Conservation (phyloP, 257 asterid species). For the Paulownia fortunei region DNA sequence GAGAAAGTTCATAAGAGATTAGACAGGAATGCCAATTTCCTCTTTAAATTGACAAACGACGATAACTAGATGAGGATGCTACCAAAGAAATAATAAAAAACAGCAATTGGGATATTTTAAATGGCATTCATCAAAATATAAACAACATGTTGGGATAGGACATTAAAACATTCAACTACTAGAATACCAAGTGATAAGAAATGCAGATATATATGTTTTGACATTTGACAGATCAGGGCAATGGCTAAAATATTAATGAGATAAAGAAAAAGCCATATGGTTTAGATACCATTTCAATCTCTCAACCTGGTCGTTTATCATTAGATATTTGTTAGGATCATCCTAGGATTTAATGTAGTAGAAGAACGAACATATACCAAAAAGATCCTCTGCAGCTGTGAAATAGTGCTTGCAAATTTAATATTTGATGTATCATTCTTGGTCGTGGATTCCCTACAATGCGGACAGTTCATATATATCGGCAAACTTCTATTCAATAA, state of each 20-base stretch:
- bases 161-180: slow-evolving; percentile 1
- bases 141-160: neutral
- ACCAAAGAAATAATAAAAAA: neutral
- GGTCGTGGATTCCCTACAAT: slow-evolving; percentile 58
- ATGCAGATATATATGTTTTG: slow-evolving; percentile 10
- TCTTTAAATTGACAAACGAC: neutral
- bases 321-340: neutral
- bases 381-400: slow-evolving; percentile 96
- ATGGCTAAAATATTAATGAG: neutral
- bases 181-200: neutral
- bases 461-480: slow-evolving; percentile 91
- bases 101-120: neutral
- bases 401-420: slow-evolving; percentile 77
- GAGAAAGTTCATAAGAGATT: neutral
- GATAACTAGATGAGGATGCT: slow-evolving; percentile 14
- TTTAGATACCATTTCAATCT: neutral
- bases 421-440: slow-evolving; percentile 50
- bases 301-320: neutral
- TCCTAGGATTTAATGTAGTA: slow-evolving; percentile 24
- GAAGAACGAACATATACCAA: slow-evolving; percentile 59
- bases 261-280: neutral
- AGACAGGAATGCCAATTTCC: neutral
- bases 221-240: slow-evolving; percentile 1
- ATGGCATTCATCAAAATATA: neutral
- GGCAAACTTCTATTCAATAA: slow-evolving; percentile 75